phyloP scores from a whole-genome alignment of 345 rosid species.

The Hibiscus trionum region DNA sequence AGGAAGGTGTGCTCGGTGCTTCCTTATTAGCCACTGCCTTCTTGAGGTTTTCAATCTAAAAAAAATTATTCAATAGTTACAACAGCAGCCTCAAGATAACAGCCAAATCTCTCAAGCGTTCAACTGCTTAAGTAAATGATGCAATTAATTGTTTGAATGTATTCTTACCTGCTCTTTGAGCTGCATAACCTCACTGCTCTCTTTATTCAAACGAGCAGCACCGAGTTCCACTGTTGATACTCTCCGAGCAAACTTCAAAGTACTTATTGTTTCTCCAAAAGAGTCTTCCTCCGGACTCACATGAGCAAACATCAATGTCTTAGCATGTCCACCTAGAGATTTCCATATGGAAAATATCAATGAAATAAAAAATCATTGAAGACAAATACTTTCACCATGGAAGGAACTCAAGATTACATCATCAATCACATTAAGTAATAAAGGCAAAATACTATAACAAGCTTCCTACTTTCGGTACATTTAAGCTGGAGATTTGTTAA shows the following conservation, averaged over 20 bases:
- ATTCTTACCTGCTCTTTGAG: slow-evolving; percentile 69
- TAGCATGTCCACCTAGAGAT: slow-evolving; percentile 77
- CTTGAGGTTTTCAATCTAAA: slow-evolving; percentile 79
- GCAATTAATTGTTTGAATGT: background rate
- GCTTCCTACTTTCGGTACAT: no score
- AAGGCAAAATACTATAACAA: background rate
- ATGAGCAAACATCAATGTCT: slow-evolving; percentile 92
- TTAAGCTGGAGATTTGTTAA: no score
- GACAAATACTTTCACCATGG: background rate
- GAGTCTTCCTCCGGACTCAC: slow-evolving; percentile 84
- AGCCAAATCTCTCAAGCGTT: background rate
- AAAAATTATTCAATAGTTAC: slow-evolving; percentile 1
- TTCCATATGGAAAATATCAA: background rate
- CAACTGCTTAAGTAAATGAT: background rate
- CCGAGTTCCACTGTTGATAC: slow-evolving; percentile 82
- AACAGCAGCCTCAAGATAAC: background rate
- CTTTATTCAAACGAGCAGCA: slow-evolving; percentile 69
- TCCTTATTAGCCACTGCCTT: slow-evolving; percentile 65
- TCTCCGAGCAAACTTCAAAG: slow-evolving; percentile 87
- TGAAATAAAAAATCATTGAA: background rate
- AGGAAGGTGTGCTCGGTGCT: slow-evolving; percentile 20
- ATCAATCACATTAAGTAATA: background rate
- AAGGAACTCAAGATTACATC: background rate
- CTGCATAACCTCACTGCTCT: slow-evolving; percentile 67
- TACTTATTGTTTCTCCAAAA: slow-evolving; percentile 70